These are phyloP conservation scores for Claviceps africana DNA, from an alignment of 2,329 filamentous ascomycete genomes.

Conservation along the genomic window DNA sequence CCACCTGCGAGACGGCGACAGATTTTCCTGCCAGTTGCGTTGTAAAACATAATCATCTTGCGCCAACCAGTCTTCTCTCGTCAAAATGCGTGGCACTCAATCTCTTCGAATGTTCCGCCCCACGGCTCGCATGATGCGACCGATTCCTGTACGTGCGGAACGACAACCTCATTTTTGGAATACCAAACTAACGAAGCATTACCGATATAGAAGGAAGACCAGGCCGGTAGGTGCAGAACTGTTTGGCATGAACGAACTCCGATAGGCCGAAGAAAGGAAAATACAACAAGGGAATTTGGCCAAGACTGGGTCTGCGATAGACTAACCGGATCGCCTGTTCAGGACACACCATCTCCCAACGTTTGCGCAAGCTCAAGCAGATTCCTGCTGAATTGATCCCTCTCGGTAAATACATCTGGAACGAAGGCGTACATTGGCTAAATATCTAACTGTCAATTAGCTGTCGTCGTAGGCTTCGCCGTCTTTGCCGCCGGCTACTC, in stretches of 20 bases:
- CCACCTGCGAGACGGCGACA: constrained; percentile 14
- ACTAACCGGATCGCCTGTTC: constrained; percentile 2
- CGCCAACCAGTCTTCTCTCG: constrained; percentile 1
- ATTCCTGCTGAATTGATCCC: constrained; percentile 90
- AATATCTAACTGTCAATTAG: constrained; percentile 27
- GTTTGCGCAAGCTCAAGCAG: constrained; percentile 75
- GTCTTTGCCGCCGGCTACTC: constrained; percentile 73
- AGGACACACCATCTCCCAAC: constrained; percentile 97
- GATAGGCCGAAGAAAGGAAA: background rate
- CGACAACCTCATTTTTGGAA: constrained; percentile 2
- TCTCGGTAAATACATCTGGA: constrained; percentile 49
- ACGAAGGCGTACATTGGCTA: background rate
- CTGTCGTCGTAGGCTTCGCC: constrained; percentile 77
- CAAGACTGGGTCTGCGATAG: background rate
- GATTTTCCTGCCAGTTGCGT: constrained; percentile 17
- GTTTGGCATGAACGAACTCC: background rate
- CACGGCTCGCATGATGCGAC: constrained; percentile 51
- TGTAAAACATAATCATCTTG: constrained; percentile 13
- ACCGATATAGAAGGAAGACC: constrained; percentile 46
- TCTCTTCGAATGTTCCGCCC: constrained; percentile 54
- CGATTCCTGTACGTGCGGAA: constrained; percentile 49
- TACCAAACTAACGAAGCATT: constrained; percentile 14
- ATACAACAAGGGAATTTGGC: no score
- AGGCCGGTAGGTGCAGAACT: constrained; percentile 42
- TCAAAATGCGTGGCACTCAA: constrained; percentile 51